phyloP scores from a whole-genome alignment of 1,139 yeast genomes.

The Debaryomyces sp. region DNA sequence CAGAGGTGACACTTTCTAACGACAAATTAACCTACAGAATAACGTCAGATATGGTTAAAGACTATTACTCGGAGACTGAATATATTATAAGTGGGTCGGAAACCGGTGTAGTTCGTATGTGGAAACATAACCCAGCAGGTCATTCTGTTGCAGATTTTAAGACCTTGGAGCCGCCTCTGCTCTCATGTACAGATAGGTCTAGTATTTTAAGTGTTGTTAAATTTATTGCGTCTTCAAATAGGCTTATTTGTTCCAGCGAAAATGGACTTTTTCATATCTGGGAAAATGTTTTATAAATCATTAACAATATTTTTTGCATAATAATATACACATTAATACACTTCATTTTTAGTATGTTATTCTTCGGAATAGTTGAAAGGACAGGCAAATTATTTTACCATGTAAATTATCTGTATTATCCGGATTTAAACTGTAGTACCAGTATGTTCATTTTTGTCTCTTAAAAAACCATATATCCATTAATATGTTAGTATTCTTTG shows the following conservation, averaged over 20 bases:
- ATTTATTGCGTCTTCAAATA: slow-evolving; percentile 17
- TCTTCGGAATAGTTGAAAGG: too few species aligned
- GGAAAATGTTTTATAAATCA: slow-evolving; percentile 21
- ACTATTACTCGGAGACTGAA: slow-evolving; percentile 11
- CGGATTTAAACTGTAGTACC: too few species aligned
- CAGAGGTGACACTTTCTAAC: slow-evolving; percentile 1
- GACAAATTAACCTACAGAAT: slow-evolving; percentile 10
- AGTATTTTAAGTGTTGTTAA: slow-evolving; percentile 15
- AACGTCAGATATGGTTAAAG: slow-evolving; percentile 11
- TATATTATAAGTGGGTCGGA: slow-evolving; percentile 19
- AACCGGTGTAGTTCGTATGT: slow-evolving; percentile 14
- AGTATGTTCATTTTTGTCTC: too few species aligned
- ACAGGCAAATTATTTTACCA: too few species aligned
- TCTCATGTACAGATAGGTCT: slow-evolving; percentile 2
- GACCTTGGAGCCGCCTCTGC: neutral
- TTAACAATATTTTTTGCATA: neutral
- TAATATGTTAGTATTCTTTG: neutral
- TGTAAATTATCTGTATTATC: too few species aligned
- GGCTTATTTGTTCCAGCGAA: slow-evolving; percentile 23
- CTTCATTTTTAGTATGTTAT: too few species aligned
- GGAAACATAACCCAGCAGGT: slow-evolving; percentile 8
- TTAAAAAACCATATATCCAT: neutral
- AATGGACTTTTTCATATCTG: slow-evolving; percentile 26
- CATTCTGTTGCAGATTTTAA: neutral
- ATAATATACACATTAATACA: neutral